Evolutionary conservation across 2,329 filamentous ascomycete genomes (phyloP).

Genomic region (Ascomycota sp.): DNA sequence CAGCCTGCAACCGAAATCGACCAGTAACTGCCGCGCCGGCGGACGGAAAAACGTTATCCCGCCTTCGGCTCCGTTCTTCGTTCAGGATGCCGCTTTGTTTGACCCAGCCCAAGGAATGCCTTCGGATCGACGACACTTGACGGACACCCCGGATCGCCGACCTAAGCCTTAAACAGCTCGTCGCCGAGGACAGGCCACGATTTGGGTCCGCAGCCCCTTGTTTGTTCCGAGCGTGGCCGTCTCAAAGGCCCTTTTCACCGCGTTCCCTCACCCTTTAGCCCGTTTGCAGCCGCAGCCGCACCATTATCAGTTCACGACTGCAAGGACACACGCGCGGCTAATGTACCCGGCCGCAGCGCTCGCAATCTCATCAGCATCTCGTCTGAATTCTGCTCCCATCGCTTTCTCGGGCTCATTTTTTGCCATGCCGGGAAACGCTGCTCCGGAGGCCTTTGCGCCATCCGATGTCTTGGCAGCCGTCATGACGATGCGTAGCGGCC

Average conservation of each 20-base stretch:
- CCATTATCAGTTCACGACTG: too few species aligned
- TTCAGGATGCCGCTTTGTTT: constrained; percentile 5
- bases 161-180: too few species aligned
- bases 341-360: too few species aligned
- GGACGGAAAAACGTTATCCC: constrained; percentile 12
- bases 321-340: too few species aligned
- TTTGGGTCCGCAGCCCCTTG: too few species aligned
- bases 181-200: too few species aligned
- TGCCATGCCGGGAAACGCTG: constrained; percentile 45
- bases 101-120: constrained; percentile 11
- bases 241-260: too few species aligned
- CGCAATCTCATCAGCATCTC: background rate
- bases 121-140: background rate
- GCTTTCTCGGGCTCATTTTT: background rate
- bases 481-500: constrained; percentile 74
- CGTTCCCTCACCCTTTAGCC: too few species aligned
- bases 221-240: too few species aligned
- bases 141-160: background rate
- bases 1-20: too few species aligned
- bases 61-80: background rate
- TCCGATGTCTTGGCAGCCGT: constrained; percentile 63
- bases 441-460: constrained; percentile 56
- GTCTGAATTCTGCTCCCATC: background rate
- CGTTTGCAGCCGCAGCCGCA: too few species aligned
- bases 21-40: too few species aligned